A percentile compares a stretch with the other conserved stretches of the same genome.
Conservation (phyloP, 805 yeast species). For the Ogataea allantospora region DNA sequence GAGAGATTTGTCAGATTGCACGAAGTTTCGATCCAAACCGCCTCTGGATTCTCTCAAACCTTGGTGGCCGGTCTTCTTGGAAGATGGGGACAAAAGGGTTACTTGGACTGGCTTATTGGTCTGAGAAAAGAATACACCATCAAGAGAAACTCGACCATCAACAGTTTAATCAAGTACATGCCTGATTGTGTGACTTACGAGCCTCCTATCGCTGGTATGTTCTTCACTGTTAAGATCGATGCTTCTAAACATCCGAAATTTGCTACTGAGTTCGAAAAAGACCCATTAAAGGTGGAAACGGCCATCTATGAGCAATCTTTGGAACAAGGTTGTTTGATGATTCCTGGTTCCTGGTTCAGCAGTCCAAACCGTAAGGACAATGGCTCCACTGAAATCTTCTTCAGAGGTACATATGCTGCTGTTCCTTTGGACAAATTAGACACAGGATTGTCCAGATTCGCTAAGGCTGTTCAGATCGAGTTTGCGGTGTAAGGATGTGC, state of each 20-base stretch:
- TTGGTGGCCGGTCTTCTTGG: conserved; percentile 66
- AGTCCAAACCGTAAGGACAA: conserved; percentile 48
- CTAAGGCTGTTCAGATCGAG: conserved; percentile 59
- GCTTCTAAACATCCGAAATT: conserved; percentile 80
- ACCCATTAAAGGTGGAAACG: conserved; percentile 62
- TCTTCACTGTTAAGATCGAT: conserved; percentile 71
- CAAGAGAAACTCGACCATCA: conserved; percentile 85
- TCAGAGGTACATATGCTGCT: conserved; percentile 88
- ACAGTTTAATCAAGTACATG: conserved; percentile 61
- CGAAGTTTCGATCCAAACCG: conserved; percentile 78
- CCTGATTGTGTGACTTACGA: conserved; percentile 45
- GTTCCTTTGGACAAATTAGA: conserved; percentile 66
- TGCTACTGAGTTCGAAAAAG: conserved; percentile 50
- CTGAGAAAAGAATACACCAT: conserved; percentile 77
- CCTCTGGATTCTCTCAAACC: conserved; percentile 79
- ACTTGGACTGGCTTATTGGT: conserved; percentile 84
- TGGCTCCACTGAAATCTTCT: conserved; percentile 55
- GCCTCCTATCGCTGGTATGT: conserved; percentile 86
- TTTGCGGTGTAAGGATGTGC: conserved; percentile 30
- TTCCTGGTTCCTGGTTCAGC: conserved; percentile 83
- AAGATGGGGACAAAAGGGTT: conserved; percentile 90
- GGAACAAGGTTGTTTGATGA: conserved; percentile 63
- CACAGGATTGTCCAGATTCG: conserved; percentile 65
- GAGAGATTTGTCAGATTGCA: conserved; percentile 69
- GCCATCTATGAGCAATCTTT: conserved; percentile 62